Evolutionary conservation across 257 asterid species (phyloP).

Genomic region (Primulina tabacum): DNA sequence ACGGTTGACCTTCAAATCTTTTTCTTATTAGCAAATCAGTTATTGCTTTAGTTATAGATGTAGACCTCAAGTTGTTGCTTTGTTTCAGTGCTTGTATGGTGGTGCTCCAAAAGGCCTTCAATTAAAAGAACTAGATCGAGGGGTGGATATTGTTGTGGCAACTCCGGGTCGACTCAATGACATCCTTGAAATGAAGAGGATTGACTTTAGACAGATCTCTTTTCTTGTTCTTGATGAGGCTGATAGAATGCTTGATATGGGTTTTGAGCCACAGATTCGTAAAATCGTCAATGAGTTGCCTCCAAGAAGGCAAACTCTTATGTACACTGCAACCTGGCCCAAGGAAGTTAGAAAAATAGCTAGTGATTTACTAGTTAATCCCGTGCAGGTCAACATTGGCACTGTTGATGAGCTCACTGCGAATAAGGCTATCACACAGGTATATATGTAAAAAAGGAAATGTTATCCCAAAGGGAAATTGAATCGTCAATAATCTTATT

Average conservation of each 20-base stretch:
- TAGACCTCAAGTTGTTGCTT: slow-evolving; percentile 23
- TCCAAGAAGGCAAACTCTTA: slow-evolving; percentile 93
- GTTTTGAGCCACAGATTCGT: slow-evolving; percentile 97
- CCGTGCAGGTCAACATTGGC: slow-evolving; percentile 95
- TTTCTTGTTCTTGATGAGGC: slow-evolving; percentile 98
- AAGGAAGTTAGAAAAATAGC: slow-evolving; percentile 94
- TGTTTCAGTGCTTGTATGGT: slow-evolving; percentile 86
- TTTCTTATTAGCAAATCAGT: background rate
- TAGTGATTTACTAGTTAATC: slow-evolving; percentile 75
- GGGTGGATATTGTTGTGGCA: slow-evolving; percentile 90
- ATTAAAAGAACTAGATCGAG: slow-evolving; percentile 83
- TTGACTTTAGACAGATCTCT: slow-evolving; percentile 84
- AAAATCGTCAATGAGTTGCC: slow-evolving; percentile 94
- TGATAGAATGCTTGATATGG: slow-evolving; percentile 99
- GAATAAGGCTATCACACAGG: slow-evolving; percentile 93
- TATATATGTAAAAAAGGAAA: slow-evolving; percentile 17
- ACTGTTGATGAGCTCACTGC: slow-evolving; percentile 93
- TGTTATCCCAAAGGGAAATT: slow-evolving; percentile 14
- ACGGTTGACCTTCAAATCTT: slow-evolving; percentile 45
- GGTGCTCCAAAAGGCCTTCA: slow-evolving; percentile 96
- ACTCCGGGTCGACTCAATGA: slow-evolving; percentile 99
- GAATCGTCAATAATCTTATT: background rate
- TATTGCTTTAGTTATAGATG: slow-evolving; percentile 1
- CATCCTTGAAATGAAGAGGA: slow-evolving; percentile 92
- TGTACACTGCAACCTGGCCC: slow-evolving; percentile 99